These are phyloP conservation scores for Neurospora sp. DNA, from an alignment of 495 filamentous ascomycete genomes.

Conservation along the genomic window DNA sequence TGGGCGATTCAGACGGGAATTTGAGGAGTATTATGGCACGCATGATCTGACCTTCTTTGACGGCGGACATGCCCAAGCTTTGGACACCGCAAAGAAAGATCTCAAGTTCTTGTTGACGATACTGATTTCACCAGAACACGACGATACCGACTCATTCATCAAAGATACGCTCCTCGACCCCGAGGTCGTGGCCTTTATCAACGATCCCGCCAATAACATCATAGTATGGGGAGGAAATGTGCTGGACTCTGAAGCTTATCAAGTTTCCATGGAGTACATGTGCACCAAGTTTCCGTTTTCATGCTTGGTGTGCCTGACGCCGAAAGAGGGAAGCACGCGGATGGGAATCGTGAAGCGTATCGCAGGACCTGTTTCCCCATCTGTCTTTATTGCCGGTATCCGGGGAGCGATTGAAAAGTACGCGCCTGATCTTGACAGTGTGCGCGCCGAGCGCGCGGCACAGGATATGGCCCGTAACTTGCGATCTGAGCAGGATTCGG, in stretches of 20 bases:
- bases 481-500: slow-evolving; percentile 74
- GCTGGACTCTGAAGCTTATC: slow-evolving; percentile 84
- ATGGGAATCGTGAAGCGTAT: slow-evolving; percentile 81
- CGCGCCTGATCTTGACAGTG: slow-evolving; percentile 53
- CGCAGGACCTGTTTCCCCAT: slow-evolving; percentile 53
- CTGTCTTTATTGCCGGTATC: slow-evolving; percentile 60
- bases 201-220: slow-evolving; percentile 59
- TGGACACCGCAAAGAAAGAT: slow-evolving; percentile 82
- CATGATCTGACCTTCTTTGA: slow-evolving; percentile 65
- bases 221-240: slow-evolving; percentile 88
- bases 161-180: slow-evolving; percentile 67
- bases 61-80: slow-evolving; percentile 77
- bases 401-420: slow-evolving; percentile 60
- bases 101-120: slow-evolving; percentile 81
- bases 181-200: slow-evolving; percentile 63
- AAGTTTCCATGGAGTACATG: slow-evolving; percentile 70
- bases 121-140: slow-evolving; percentile 82
- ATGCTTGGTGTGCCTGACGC: slow-evolving; percentile 73
- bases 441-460: slow-evolving; percentile 57
- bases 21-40: slow-evolving; percentile 82
- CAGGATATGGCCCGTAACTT: slow-evolving; percentile 69
- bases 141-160: slow-evolving; percentile 79
- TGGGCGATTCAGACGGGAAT: slow-evolving; percentile 77
- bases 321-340: slow-evolving; percentile 62
- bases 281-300: slow-evolving; percentile 88